phyloP scores from a whole-genome alignment of 306 rosid genomes.

The Chamaecrista fasciculata region DNA sequence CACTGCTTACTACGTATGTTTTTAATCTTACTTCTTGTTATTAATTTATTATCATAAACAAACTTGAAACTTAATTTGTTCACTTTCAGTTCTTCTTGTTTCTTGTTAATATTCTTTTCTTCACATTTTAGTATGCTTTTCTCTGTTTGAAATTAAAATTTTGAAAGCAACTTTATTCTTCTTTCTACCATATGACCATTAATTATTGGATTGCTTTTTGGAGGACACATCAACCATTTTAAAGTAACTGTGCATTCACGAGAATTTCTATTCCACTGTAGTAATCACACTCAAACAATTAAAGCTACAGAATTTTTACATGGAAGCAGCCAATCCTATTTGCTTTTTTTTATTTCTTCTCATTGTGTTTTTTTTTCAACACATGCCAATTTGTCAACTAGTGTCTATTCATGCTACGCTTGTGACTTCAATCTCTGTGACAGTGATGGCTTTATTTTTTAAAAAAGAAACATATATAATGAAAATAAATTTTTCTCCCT shows the following conservation, averaged over 20 bases:
- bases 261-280: neutral
- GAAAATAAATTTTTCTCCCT: neutral
- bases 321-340: neutral
- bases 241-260: conserved; percentile 17
- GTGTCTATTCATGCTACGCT: neutral
- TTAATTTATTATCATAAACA: neutral
- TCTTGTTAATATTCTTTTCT: neutral
- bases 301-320: neutral
- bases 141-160: conserved; percentile 1
- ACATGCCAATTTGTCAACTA: neutral
- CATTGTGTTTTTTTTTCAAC: neutral
- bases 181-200: neutral
- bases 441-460: neutral
- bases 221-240: conserved; percentile 20
- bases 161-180: conserved; percentile 9
- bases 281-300: conserved; percentile 1
- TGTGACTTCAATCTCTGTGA: neutral
- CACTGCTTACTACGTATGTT: conserved; percentile 73
- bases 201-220: neutral
- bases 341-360: neutral
- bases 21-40: no score
- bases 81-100: neutral
- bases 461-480: neutral
- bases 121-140: neutral
- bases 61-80: neutral